Conservation (phyloP, 306 rosid genomes). For the Ochetophila trinervis region DNA sequence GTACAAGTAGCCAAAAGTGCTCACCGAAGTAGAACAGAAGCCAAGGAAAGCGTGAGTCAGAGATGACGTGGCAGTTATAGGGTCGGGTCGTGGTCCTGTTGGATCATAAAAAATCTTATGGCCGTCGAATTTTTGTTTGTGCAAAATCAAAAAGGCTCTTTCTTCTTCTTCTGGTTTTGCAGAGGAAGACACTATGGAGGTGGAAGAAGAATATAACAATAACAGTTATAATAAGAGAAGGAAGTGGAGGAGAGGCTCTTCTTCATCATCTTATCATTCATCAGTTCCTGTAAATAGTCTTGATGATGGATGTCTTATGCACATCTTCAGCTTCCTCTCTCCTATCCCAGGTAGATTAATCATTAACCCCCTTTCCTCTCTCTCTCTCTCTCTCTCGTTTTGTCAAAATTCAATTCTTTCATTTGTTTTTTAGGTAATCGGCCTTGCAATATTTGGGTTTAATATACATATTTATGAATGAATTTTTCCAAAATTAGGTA, state of each 20-base stretch:
- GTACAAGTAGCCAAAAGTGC: too few relatives aligned
- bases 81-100: too few relatives aligned
- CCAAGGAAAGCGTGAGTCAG: too few relatives aligned
- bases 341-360: constrained; percentile 74
- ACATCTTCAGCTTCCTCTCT: constrained; percentile 80
- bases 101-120: too few relatives aligned
- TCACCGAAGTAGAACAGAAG: too few relatives aligned
- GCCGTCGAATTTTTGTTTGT: too few relatives aligned
- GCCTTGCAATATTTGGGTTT: too few relatives aligned
- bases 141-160: too few relatives aligned
- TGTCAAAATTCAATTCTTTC: not conserved
- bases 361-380: not conserved
- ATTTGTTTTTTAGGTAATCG: too few relatives aligned
- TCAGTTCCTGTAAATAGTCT: constrained; percentile 51
- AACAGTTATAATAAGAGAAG: constrained; percentile 2
- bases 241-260: constrained; percentile 28
- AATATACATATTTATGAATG: too few relatives aligned
- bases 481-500: not conserved
- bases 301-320: constrained; percentile 95
- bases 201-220: constrained; percentile 7
- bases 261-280: constrained; percentile 26
- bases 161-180: too few relatives aligned
- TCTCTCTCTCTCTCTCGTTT: not conserved
- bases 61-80: too few relatives aligned
- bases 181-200: not conserved